These are phyloP conservation scores for Boletales sp. DNA, from an alignment of 768 basidiomycete genomes.

Conservation along the genomic window DNA sequence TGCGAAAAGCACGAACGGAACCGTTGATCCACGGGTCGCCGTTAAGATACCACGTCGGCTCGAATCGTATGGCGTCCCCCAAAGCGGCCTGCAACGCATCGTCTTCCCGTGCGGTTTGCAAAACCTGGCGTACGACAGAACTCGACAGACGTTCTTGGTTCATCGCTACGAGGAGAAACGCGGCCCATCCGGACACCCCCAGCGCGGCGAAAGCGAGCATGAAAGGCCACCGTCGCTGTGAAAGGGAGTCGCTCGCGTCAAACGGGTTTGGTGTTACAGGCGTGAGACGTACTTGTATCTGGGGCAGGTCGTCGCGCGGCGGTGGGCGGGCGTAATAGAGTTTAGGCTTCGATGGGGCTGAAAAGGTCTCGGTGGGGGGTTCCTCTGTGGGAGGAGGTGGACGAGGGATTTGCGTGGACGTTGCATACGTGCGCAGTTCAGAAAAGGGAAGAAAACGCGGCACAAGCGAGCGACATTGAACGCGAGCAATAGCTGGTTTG, in stretches of 20 bases:
- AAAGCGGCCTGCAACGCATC: slow-evolving; percentile 47
- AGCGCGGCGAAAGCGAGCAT: slow-evolving; percentile 45
- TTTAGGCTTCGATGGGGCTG: slow-evolving; percentile 42
- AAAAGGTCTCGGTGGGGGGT: slow-evolving; percentile 38
- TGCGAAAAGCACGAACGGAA: slow-evolving; percentile 43
- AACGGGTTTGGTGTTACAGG: not conserved
- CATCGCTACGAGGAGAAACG: slow-evolving; percentile 64
- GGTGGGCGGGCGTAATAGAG: slow-evolving; percentile 42
- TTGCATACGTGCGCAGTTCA: slow-evolving; percentile 13
- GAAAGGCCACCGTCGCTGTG: slow-evolving; percentile 52
- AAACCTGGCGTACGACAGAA: slow-evolving; percentile 66
- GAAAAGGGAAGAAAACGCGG: slow-evolving; percentile 5
- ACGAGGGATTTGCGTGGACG: slow-evolving; percentile 19
- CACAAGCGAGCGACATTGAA: slow-evolving; percentile 1
- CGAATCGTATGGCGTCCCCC: slow-evolving; percentile 51
- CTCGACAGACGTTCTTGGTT: slow-evolving; percentile 78
- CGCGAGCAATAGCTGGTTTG: slow-evolving; percentile 4
- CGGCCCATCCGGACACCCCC: slow-evolving; percentile 62
- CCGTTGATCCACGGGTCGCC: slow-evolving; percentile 72
- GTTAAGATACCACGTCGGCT: slow-evolving; percentile 54
- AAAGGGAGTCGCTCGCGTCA: not conserved
- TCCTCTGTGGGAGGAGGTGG: slow-evolving; percentile 26
- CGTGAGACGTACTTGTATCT: slow-evolving; percentile 33
- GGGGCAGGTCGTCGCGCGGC: slow-evolving; percentile 38
- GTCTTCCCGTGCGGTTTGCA: slow-evolving; percentile 56